Percentiles rank a stretch among this genome's conserved stretches.
These are phyloP conservation scores for Dimargaris xerosporica DNA, from an alignment of 192 early-diverging fungal species.

Conservation along the genomic window DNA sequence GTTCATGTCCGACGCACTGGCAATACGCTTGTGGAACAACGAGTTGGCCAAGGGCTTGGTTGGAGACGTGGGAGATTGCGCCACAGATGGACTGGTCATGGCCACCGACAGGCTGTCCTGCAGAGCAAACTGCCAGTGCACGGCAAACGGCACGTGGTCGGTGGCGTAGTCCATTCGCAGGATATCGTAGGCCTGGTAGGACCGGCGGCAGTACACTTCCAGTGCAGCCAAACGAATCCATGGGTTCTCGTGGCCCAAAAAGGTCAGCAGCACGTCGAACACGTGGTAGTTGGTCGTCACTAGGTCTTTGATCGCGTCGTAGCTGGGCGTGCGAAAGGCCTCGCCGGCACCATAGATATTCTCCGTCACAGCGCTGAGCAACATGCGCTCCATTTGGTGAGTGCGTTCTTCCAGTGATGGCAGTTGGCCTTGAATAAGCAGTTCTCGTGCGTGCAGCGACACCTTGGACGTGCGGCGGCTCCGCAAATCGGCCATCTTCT, in stretches of 20 bases:
- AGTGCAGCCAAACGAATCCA: slow-evolving; percentile 72
- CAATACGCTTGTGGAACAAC: slow-evolving; percentile 42
- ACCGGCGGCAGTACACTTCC: slow-evolving; percentile 92
- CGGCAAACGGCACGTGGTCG: slow-evolving; percentile 37
- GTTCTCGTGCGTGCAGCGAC: slow-evolving; percentile 85
- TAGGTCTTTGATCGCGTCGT: slow-evolving; percentile 64
- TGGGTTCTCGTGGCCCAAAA: slow-evolving; percentile 77
- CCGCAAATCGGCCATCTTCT: slow-evolving; percentile 60
- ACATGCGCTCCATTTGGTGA: slow-evolving; percentile 67
- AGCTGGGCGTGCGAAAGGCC: slow-evolving; percentile 54
- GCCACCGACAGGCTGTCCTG: slow-evolving; percentile 38
- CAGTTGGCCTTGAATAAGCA: slow-evolving; percentile 83
- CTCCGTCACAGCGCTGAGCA: slow-evolving; percentile 57
- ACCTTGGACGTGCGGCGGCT: slow-evolving; percentile 71
- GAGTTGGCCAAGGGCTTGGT: no score
- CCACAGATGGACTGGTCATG: slow-evolving; percentile 17
- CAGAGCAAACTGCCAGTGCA: slow-evolving; percentile 66
- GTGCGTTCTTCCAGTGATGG: slow-evolving; percentile 83
- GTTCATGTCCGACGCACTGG: slow-evolving; percentile 67
- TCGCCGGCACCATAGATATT: slow-evolving; percentile 62
- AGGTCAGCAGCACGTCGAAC: slow-evolving; percentile 82
- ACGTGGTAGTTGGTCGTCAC: slow-evolving; percentile 90
- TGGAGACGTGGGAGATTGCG: slow-evolving; percentile 18
- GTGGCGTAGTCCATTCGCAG: slow-evolving; percentile 63
- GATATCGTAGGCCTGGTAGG: slow-evolving; percentile 94